Evolutionary conservation across 2,329 filamentous ascomycete genomes (phyloP), one percentile per base, ranked within the genome.

Genomic region (Aspergillaceae sp.): DNA sequence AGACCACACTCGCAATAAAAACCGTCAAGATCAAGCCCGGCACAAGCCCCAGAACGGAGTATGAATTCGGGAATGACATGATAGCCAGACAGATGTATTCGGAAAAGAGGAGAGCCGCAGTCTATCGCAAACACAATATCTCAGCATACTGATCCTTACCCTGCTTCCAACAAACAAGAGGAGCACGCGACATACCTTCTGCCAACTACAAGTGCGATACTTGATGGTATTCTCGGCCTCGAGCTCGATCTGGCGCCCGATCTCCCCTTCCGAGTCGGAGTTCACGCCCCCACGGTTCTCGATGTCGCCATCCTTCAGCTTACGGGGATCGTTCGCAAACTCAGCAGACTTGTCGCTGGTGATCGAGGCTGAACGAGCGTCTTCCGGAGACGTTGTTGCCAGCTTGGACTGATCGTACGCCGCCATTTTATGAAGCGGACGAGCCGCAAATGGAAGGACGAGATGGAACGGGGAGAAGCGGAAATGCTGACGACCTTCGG

Each of bases 1-100:
- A 73, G 1, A 96, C 90, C 11, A 90, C 67, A 4, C 71, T 76
- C 28, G 90, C 88, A 48, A 94, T 78, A 29, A 91, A 78, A 2
- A 86, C 74, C 0, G 90, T 95, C 61, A 94, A 63, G 51, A 95
- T 91, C 45, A 96, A 66, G 27, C 86, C 89, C 0, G 90, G 89
- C 0, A 95, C 87, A 10, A 96, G 76, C 5, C 90, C 90, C 5
- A 96, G 78, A 29, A 91, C 72, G 38, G 87, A 87, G 67, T 96
- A 96, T 0, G 88, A 94, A 77, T 86, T 94, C 0, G 90, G 90
- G 56, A 96, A 96, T 43, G 87, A 94, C 89, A 96, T 95, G 62
- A 95, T 95, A 26, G 79, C 79, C 68, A 96, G 71, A 64, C 88
- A 94, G 49, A 96, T 96, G 65, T 96, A 96, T 73, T 96, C 90